Evolutionary conservation across 2,329 filamentous ascomycete species (phyloP).

Genomic region (Hypoxylon sp.): DNA sequence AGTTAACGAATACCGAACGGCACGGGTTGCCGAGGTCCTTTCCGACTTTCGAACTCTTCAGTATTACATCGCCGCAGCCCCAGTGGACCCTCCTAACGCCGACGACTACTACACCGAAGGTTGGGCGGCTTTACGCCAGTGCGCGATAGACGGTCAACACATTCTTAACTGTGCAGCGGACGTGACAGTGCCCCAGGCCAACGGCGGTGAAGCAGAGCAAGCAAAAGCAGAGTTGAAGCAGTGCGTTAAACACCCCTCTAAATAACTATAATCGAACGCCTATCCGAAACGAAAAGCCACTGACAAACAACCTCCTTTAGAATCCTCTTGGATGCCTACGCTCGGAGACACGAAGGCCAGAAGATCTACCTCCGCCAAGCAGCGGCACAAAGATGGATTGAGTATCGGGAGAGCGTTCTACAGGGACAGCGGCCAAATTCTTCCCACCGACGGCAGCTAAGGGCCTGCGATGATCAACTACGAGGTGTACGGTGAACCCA

Average conservation of each 20-base stretch:
- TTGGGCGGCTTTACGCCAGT: slow-evolving; percentile 74
- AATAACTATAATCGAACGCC: background rate
- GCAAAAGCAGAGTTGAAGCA: slow-evolving; percentile 74
- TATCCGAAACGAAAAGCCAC: slow-evolving; percentile 16
- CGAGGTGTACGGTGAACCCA: slow-evolving; percentile 63
- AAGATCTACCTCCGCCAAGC: slow-evolving; percentile 75
- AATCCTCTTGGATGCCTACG: slow-evolving; percentile 72
- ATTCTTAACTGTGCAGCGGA: slow-evolving; percentile 76
- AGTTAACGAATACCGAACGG: slow-evolving; percentile 74
- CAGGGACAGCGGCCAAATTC: slow-evolving; percentile 66
- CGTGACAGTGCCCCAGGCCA: slow-evolving; percentile 68
- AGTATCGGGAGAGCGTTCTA: slow-evolving; percentile 68
- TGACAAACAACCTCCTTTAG: slow-evolving; percentile 55
- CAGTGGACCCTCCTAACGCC: slow-evolving; percentile 67
- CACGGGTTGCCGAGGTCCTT: slow-evolving; percentile 73
- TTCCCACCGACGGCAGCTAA: slow-evolving; percentile 65
- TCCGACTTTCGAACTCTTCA: slow-evolving; percentile 74
- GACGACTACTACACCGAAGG: slow-evolving; percentile 76
- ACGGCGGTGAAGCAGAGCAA: slow-evolving; percentile 72
- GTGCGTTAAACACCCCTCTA: slow-evolving; percentile 58
- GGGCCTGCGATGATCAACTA: slow-evolving; percentile 70
- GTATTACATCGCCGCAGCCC: slow-evolving; percentile 72
- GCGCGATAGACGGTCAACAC: slow-evolving; percentile 73
- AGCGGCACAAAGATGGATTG: slow-evolving; percentile 73
- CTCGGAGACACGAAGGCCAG: slow-evolving; percentile 73